Evolutionary conservation across 2,329 filamentous ascomycete species (phyloP).

Genomic region (Xylariaceae sp.): DNA sequence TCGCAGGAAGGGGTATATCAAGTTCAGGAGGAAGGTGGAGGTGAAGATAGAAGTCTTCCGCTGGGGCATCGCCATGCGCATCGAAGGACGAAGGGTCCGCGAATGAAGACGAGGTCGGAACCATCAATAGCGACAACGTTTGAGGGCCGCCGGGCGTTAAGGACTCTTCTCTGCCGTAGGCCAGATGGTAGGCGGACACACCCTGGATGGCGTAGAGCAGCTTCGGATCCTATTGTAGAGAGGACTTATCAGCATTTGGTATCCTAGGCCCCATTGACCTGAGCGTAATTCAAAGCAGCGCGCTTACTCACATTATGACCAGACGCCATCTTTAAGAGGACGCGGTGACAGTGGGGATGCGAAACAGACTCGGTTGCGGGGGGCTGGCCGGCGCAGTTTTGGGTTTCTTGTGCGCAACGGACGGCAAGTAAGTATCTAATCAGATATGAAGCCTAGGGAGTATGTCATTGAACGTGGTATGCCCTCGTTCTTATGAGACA

Average conservation of each 20-base stretch:
- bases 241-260: conserved; percentile 18
- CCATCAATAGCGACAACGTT: conserved; percentile 93
- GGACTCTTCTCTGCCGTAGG: conserved; percentile 81
- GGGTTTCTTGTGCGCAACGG: background rate
- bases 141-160: conserved; percentile 87
- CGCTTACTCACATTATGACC: conserved; percentile 49
- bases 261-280: conserved; percentile 5
- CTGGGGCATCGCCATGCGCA: conserved; percentile 58
- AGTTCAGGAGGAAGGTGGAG: conserved; percentile 93
- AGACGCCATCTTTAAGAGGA: conserved; percentile 47
- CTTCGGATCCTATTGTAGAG: conserved; percentile 60
- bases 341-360: background rate
- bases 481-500: background rate
- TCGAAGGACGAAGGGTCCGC: conserved; percentile 60
- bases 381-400: background rate
- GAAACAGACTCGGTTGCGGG: no score
- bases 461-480: background rate
- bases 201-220: conserved; percentile 76
- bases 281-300: conserved; percentile 10
- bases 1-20: conserved; percentile 90
- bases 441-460: background rate
- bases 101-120: conserved; percentile 82
- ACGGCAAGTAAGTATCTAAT: no score
- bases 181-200: conserved; percentile 89
- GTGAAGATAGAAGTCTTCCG: conserved; percentile 97